A percentile compares a stretch with the other conserved stretches of the same genome.
Conservation (phyloP, 2,329 filamentous ascomycete genomes). For the Arthrobotrys sinensis region DNA sequence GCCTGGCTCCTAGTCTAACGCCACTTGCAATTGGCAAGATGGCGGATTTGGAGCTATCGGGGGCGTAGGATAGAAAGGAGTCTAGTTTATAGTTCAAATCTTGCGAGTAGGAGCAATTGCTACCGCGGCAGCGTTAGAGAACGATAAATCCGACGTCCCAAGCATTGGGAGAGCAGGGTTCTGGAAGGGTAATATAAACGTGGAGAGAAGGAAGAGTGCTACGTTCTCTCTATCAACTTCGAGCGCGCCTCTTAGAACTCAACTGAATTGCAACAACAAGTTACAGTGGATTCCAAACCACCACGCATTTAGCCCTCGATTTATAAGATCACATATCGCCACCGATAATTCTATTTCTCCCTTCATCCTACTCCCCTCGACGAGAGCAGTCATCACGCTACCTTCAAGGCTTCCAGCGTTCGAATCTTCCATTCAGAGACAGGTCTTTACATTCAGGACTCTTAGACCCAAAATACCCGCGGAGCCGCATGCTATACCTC, state of each 20-base stretch:
- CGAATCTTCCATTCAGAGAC: background rate
- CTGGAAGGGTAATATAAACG: constrained; percentile 1
- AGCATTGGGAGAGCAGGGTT: background rate
- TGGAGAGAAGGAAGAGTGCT: background rate
- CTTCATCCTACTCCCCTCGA: background rate
- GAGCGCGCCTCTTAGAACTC: background rate
- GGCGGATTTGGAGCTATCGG: constrained; percentile 35
- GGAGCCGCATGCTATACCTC: background rate
- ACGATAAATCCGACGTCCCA: background rate
- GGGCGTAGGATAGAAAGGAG: background rate
- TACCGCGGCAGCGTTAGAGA: background rate
- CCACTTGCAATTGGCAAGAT: constrained; percentile 28
- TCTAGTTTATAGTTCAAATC: background rate
- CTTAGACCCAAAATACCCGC: background rate
- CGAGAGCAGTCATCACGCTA: background rate
- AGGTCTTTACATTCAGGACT: background rate
- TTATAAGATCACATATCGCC: background rate
- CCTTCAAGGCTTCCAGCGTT: background rate
- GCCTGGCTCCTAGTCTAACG: constrained; percentile 16
- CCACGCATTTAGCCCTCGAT: background rate
- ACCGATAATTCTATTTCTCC: background rate
- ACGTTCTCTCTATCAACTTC: constrained; percentile 4
- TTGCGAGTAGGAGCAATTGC: background rate
- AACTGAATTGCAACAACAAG: background rate
- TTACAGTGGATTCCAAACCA: background rate